Percentiles rank a stretch among this genome's conserved stretches.
These are phyloP conservation scores for Sphaerostilbella broomeana DNA, from an alignment of 2,329 filamentous ascomycete species.

Conservation along the genomic window DNA sequence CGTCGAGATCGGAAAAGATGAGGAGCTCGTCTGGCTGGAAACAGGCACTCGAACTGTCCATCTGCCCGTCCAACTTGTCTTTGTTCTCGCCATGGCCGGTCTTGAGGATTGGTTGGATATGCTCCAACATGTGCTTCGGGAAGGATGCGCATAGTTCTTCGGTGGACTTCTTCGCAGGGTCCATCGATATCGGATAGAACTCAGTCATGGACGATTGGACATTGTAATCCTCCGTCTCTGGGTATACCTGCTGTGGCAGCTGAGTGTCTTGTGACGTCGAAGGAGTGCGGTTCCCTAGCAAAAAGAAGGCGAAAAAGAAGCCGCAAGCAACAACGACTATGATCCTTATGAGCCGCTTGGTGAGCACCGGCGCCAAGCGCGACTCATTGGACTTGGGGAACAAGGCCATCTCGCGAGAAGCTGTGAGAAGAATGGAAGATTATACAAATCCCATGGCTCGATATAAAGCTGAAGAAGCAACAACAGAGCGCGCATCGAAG, in stretches of 20 bases:
- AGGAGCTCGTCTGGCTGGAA: slow-evolving; percentile 36
- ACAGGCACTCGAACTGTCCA: slow-evolving; percentile 47
- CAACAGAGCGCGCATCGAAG: too few relatives aligned
- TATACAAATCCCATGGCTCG: too few relatives aligned
- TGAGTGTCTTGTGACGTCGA: too few relatives aligned
- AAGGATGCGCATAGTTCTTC: slow-evolving; percentile 26
- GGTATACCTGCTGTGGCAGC: slow-evolving; percentile 3
- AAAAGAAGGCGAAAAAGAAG: too few relatives aligned
- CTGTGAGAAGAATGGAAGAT: too few relatives aligned
- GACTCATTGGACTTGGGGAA: too few relatives aligned
- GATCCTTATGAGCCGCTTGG: too few relatives aligned
- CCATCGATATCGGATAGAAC: slow-evolving; percentile 23
- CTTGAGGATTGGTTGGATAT: slow-evolving; percentile 29
- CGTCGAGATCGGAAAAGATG: slow-evolving; percentile 46
- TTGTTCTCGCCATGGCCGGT: slow-evolving; percentile 25
- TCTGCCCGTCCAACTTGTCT: slow-evolving; percentile 33
- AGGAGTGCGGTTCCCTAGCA: too few relatives aligned
- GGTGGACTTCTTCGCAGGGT: slow-evolving; percentile 18
- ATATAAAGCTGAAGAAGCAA: too few relatives aligned
- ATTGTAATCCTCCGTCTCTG: slow-evolving; percentile 15
- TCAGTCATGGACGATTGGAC: slow-evolving; percentile 24
- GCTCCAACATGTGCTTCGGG: slow-evolving; percentile 25
- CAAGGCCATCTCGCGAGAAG: too few relatives aligned
- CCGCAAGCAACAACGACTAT: too few relatives aligned
- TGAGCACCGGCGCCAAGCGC: too few relatives aligned